phyloP scores from a whole-genome alignment of 192 early-diverging fungal genomes.

The Kappamyces sp. region DNA sequence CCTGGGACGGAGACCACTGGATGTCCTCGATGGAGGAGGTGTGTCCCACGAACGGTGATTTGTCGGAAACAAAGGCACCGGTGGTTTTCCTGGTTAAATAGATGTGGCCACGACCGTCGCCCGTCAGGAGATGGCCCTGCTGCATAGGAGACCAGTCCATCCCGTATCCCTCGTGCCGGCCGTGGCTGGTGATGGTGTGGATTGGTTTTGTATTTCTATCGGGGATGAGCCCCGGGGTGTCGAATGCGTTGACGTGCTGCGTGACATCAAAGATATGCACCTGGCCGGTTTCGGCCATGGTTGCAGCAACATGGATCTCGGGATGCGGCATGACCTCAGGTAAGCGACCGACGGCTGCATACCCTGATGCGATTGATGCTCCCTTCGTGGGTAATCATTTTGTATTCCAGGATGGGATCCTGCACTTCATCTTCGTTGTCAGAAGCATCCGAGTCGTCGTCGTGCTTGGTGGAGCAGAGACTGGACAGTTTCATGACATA shows the following conservation, averaged over 20 bases:
- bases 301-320: slow-evolving; percentile 74
- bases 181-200: slow-evolving; percentile 76
- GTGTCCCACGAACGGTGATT: slow-evolving; percentile 75
- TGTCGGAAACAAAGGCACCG: slow-evolving; percentile 65
- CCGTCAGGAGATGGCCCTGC: slow-evolving; percentile 65
- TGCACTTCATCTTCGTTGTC: slow-evolving; percentile 69
- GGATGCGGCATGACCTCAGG: slow-evolving; percentile 61
- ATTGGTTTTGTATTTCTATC: slow-evolving; percentile 64
- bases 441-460: slow-evolving; percentile 51
- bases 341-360: slow-evolving; percentile 14
- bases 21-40: slow-evolving; percentile 86
- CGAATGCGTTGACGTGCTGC: slow-evolving; percentile 66
- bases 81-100: slow-evolving; percentile 71
- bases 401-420: slow-evolving; percentile 45
- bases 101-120: slow-evolving; percentile 74
- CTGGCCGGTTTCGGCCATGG: slow-evolving; percentile 94
- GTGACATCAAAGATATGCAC: slow-evolving; percentile 89
- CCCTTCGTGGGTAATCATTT: slow-evolving; percentile 75
- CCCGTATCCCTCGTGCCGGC: slow-evolving; percentile 83
- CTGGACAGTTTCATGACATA: slow-evolving; percentile 94
- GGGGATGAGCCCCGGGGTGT: slow-evolving; percentile 68
- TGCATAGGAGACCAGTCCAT: slow-evolving; percentile 85
- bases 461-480: slow-evolving; percentile 86
- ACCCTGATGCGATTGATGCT: slow-evolving; percentile 88
- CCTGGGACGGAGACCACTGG: slow-evolving; percentile 92